Evolutionary conservation across 2,329 filamentous ascomycete genomes (phyloP).

Genomic region (Harringtonia aguacate): DNA sequence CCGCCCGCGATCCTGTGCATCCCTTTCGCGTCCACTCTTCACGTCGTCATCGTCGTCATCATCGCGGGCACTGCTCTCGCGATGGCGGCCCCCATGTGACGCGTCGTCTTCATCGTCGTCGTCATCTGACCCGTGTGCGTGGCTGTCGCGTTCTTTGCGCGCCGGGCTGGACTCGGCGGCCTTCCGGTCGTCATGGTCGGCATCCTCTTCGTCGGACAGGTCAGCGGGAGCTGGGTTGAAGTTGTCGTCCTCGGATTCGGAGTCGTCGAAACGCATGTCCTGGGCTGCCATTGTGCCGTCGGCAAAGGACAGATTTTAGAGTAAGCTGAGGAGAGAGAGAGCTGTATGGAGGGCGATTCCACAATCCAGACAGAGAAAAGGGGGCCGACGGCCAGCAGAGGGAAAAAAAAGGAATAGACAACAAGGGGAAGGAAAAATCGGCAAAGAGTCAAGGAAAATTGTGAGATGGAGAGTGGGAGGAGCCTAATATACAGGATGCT

Average conservation of each 20-base stretch:
- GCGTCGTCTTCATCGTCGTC: slow-evolving; percentile 16
- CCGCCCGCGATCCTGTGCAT: no score
- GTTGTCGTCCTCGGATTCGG: slow-evolving; percentile 71
- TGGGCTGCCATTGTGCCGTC: slow-evolving; percentile 6
- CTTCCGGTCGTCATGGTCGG: slow-evolving; percentile 19
- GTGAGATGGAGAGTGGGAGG: background rate
- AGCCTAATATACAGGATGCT: background rate
- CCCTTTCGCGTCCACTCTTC: no score
- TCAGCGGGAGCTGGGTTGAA: slow-evolving; percentile 78
- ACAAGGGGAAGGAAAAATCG: background rate
- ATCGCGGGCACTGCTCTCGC: slow-evolving; percentile 14
- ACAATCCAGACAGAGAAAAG: background rate
- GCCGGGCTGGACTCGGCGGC: slow-evolving; percentile 10
- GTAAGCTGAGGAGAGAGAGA: background rate
- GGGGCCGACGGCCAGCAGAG: background rate
- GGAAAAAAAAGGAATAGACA: background rate
- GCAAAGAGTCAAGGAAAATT: no score
- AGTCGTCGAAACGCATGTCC: slow-evolving; percentile 30
- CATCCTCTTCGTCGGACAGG: slow-evolving; percentile 58
- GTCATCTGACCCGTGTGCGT: slow-evolving; percentile 19
- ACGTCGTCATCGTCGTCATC: slow-evolving; percentile 29
- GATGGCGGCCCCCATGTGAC: background rate
- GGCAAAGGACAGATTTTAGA: no score
- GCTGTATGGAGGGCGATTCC: background rate
- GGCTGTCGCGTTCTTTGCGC: slow-evolving; percentile 16